These are phyloP conservation scores for Xanthoceras sorbifolium DNA, from an alignment of 345 rosid species.

Conservation along the genomic window DNA sequence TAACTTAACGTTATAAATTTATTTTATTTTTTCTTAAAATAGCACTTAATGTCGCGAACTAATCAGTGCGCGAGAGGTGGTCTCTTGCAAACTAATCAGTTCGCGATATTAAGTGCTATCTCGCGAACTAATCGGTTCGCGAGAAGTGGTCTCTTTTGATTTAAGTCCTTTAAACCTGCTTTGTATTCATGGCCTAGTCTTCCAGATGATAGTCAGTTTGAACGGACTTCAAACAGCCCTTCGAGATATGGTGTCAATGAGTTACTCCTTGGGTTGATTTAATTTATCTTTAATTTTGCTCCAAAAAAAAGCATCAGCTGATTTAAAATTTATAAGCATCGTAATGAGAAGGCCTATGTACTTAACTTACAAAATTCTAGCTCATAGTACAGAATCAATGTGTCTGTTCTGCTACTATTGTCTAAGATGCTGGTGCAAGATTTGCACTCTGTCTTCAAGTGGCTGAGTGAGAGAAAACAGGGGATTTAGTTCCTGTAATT, in stretches of 20 bases:
- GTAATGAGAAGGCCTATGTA: not conserved
- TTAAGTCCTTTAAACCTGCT: constrained; percentile 61
- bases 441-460: not conserved
- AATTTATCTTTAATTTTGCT: not conserved
- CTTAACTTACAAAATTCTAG: not conserved
- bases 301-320: not conserved
- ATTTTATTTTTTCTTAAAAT: too few species aligned
- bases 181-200: constrained; percentile 78
- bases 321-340: not conserved
- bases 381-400: not conserved
- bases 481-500: not conserved
- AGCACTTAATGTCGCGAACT: too few species aligned
- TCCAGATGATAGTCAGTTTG: constrained; percentile 73
- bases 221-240: constrained; percentile 53
- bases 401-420: not conserved
- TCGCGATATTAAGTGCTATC: too few species aligned
- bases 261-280: constrained; percentile 66
- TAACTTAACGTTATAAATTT: too few species aligned
- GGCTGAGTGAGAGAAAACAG: not conserved
- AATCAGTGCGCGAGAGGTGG: too few species aligned
- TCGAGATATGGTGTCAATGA: constrained; percentile 80
- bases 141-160: too few species aligned
- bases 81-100: too few species aligned
- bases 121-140: too few species aligned
- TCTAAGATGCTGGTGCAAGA: not conserved